phyloP scores from a whole-genome alignment of 805 yeast genomes.

The Wickerhamomyces sydowiorum region DNA sequence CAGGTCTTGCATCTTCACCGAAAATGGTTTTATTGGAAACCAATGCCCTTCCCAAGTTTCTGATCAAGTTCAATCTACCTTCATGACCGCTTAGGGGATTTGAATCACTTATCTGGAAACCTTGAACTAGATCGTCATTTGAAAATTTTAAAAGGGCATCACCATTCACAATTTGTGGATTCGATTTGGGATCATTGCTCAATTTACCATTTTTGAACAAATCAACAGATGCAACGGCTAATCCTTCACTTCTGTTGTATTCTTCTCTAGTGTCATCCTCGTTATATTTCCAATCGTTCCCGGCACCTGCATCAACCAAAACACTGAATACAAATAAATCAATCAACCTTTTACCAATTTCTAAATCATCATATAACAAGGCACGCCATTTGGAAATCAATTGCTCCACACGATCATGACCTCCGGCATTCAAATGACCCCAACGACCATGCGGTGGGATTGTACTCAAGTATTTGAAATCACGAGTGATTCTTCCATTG shows the following conservation, averaged over 20 bases:
- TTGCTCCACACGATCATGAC: conserved; percentile 35
- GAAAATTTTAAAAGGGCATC: conserved; percentile 30
- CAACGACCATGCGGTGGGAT: conserved; percentile 68
- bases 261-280: conserved; percentile 30
- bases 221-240: conserved; percentile 55
- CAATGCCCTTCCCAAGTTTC: conserved; percentile 43
- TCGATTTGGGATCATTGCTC: conserved; percentile 25
- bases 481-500: conserved; percentile 31
- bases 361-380: conserved; percentile 29
- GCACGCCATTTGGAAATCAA: conserved; percentile 35
- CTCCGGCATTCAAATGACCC: conserved; percentile 57
- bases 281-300: conserved; percentile 46
- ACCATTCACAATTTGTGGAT: conserved; percentile 41
- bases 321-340: conserved; percentile 59
- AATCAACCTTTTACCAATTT: conserved; percentile 46
- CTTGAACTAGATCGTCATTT: conserved; percentile 28
- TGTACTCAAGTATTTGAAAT: conserved; percentile 34
- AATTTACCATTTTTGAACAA: conserved; percentile 47
- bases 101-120: conserved; percentile 40
- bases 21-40: conserved; percentile 34
- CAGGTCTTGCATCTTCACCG: conserved; percentile 44
- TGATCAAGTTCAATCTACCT: conserved; percentile 45
- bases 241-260: conserved; percentile 50
- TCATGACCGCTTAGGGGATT: conserved; percentile 51
- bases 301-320: conserved; percentile 65